Percentiles rank a stretch among this genome's conserved stretches.
Conservation (phyloP, 139 green algal species). For the Desmodesmus armatus region DNA sequence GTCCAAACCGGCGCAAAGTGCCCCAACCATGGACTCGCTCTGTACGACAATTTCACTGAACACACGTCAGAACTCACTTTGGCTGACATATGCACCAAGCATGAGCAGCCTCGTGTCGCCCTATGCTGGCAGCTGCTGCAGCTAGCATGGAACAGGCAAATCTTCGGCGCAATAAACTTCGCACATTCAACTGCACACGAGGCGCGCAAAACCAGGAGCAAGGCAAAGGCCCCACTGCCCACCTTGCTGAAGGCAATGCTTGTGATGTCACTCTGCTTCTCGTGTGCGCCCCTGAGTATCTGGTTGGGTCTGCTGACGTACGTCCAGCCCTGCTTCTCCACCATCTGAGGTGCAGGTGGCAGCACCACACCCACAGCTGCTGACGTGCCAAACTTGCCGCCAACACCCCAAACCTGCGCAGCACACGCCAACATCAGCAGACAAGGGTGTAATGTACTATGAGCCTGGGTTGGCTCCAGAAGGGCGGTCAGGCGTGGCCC, state of each 20-base stretch:
- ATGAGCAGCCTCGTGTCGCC: too few relatives aligned
- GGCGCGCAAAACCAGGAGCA: neutral
- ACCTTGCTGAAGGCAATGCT: constrained; percentile 78
- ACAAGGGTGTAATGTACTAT: neutral
- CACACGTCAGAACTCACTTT: too few relatives aligned
- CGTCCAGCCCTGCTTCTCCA: constrained; percentile 82
- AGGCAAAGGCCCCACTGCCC: too few relatives aligned
- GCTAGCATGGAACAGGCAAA: too few relatives aligned
- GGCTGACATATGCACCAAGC: too few relatives aligned
- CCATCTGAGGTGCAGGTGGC: constrained; percentile 75
- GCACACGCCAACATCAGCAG: neutral
- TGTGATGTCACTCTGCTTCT: constrained; percentile 76
- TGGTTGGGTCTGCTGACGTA: constrained; percentile 73
- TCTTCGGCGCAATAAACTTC: too few relatives aligned
- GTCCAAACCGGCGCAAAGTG: too few relatives aligned
- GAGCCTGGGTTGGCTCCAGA: neutral
- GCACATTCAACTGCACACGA: too few relatives aligned
- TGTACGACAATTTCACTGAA: too few relatives aligned
- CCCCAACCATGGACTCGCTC: too few relatives aligned
- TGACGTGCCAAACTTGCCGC: constrained; percentile 84
- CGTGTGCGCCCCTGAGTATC: constrained; percentile 68
- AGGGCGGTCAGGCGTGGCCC: too few relatives aligned
- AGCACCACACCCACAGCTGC: constrained; percentile 78
- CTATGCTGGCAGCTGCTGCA: too few relatives aligned
- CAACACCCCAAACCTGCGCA: constrained; percentile 43